Conservation (phyloP, 1,284 basidiomycete genomes). For the Rhodotorula sp. region DNA sequence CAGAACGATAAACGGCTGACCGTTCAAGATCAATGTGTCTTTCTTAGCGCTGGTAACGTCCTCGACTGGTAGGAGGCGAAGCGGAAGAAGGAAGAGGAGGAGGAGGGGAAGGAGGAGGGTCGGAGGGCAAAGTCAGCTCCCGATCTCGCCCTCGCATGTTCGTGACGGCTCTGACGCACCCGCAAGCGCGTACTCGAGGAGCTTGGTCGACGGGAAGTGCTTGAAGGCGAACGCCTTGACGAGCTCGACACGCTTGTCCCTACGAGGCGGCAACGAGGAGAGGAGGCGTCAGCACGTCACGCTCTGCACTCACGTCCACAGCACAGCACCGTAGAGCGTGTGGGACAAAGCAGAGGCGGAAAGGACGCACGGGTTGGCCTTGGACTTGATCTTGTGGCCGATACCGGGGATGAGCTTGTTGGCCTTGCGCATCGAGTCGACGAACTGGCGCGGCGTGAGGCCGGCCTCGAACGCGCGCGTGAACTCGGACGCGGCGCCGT, state of each 20-base stretch:
- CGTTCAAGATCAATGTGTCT: slow-evolving; percentile 75
- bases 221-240: slow-evolving; percentile 96
- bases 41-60: slow-evolving; percentile 98
- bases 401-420: slow-evolving; percentile 99
- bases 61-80: slow-evolving; percentile 62
- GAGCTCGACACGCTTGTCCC: slow-evolving; percentile 76
- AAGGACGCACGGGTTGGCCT: slow-evolving; percentile 70
- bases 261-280: background rate
- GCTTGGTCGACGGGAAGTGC: slow-evolving; percentile 78
- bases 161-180: background rate
- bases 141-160: too few relatives aligned
- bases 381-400: slow-evolving; percentile 95
- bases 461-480: slow-evolving; percentile 85
- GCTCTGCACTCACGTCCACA: slow-evolving; percentile 26
- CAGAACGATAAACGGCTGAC: slow-evolving; percentile 89
- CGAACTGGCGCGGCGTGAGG: slow-evolving; percentile 93
- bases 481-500: slow-evolving; percentile 96
- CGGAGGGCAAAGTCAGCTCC: background rate
- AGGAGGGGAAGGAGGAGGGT: background rate
- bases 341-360: background rate
- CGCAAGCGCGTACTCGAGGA: slow-evolving; percentile 94
- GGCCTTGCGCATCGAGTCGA: slow-evolving; percentile 90
- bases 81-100: background rate
- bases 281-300: slow-evolving; percentile 42
- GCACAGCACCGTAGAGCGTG: background rate